A percentile compares a stretch with the other conserved stretches of the same genome.
Evolutionary conservation across 257 asterid genomes (phyloP).

Genomic region (Datura wrightii): DNA sequence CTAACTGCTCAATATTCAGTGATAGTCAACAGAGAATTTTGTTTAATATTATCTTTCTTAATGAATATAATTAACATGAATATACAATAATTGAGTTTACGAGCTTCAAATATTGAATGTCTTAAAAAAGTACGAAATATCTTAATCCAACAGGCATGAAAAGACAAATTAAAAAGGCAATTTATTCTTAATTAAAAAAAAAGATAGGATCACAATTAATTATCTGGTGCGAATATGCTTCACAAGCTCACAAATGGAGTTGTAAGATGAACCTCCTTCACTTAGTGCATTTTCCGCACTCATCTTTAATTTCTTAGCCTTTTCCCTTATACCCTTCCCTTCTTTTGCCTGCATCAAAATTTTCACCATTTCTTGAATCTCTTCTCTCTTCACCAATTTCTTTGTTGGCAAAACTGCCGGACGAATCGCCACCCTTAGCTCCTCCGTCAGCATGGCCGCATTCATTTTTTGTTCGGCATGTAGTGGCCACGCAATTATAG

Average conservation of each 20-base stretch:
- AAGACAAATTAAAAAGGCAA: background rate
- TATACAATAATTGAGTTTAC: no score
- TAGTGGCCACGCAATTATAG: background rate
- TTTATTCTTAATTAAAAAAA: background rate
- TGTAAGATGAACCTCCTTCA: slow-evolving; percentile 35
- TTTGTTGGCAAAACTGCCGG: background rate
- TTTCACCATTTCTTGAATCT: slow-evolving; percentile 12
- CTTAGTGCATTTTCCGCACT: slow-evolving; percentile 25
- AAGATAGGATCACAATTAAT: background rate
- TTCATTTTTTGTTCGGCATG: slow-evolving; percentile 26
- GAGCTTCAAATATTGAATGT: no score
- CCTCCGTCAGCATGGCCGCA: background rate
- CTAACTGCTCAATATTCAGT: no score
- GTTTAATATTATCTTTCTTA: no score
- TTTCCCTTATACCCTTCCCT: slow-evolving; percentile 16
- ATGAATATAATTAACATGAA: no score
- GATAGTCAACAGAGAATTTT: no score
- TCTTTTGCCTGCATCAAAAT: slow-evolving; percentile 19
- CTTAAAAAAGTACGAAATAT: no score
- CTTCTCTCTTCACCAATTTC: slow-evolving; percentile 3
- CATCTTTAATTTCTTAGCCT: background rate
- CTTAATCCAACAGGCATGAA: background rate
- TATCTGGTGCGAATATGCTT: slow-evolving; percentile 14
- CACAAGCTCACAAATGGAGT: slow-evolving; percentile 24
- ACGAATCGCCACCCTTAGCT: background rate